Base-by-base conservation (phyloP, 1,284 basidiomycete species). In the Melanopsichium pennsylvanicum region DNA sequence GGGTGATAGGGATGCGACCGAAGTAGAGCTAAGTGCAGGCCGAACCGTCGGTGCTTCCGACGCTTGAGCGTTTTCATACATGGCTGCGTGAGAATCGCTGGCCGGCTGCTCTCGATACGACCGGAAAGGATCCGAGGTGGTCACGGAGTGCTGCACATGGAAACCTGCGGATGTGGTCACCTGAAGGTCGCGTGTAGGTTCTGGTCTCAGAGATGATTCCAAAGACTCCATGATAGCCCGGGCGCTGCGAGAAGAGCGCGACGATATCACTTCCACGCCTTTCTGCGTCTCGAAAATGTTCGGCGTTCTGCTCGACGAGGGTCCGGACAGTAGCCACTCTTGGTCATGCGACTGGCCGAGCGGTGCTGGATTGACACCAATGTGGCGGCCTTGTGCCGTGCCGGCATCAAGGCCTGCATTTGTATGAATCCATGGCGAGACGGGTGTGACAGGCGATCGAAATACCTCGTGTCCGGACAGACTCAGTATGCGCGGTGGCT, bases 391-490 rank as follows among this genome's bases (percentile, higher is more conserved):
- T 29, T 29, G 27, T 13, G 27, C 13, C 27, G 27, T 13, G 27
- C 27, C 27, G 27, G 27, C 27, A 13, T 29, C n/a, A 3, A 35
- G 16, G 33, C 8, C 19, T 15, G 3, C n/a, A 5, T 2, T 3
- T 34, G 19, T 5, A n/a, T n/a, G n/a, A 10, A 12, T 5, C 48
- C 56, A 51, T 22, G 48, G 56, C 15, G 49, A 52, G n/a, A 46
- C 21, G 2, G 56, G 48, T 19, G 43, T 51, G n/a, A 16, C 19
- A 5, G 56, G 48, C 2, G 40, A 47, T 8, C 32, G 37, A 15
- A 49, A 55, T 1, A 43, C 59, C 18, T 55, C 46, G 27, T 62
- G 50, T 15, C 59, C 59, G 3, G 50, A 41, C 16, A 62, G 47
- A 10, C 37, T 41, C 8, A 62, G 46, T 3, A 43, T 33, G 19